Percentiles rank a stretch among this genome's conserved stretches.
Evolutionary conservation across 108 stramenopile species (phyloP).

Genomic region (Skeletonema menzelii): DNA sequence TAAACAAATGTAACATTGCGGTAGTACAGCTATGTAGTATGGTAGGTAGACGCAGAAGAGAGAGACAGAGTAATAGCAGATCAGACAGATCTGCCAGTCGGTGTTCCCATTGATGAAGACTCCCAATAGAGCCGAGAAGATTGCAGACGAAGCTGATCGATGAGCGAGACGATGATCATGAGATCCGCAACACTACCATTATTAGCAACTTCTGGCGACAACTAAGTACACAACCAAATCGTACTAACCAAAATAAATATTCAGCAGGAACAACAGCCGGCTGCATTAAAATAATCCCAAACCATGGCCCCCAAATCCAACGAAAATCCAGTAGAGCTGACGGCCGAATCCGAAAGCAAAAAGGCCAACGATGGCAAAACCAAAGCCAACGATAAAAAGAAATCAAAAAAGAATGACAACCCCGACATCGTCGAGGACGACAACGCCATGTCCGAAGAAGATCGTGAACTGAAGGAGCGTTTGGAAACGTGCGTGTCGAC

Average conservation of each 20-base stretch:
- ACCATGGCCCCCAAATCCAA: constrained; percentile 49
- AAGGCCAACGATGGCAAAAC: constrained; percentile 12
- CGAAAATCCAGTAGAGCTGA: constrained; percentile 41
- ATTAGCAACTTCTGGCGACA: too few relatives aligned
- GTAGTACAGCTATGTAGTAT: too few relatives aligned
- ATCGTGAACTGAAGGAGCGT: constrained; percentile 82
- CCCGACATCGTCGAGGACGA: constrained; percentile 23
- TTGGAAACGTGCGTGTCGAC: constrained; percentile 89
- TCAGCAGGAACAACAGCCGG: neutral
- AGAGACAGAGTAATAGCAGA: too few relatives aligned
- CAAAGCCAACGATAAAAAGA: constrained; percentile 14
- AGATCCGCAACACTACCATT: too few relatives aligned
- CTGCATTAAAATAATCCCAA: neutral
- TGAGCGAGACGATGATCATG: neutral
- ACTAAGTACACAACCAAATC: neutral
- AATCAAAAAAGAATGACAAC: constrained; percentile 27
- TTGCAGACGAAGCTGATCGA: neutral
- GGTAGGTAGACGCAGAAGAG: too few relatives aligned
- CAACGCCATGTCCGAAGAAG: constrained; percentile 75
- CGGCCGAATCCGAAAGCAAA: constrained; percentile 33
- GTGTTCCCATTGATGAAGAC: neutral
- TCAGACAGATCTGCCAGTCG: too few relatives aligned
- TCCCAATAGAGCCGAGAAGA: neutral
- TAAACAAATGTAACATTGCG: too few relatives aligned
- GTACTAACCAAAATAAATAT: neutral